phyloP scores from a whole-genome alignment of 2,329 filamentous ascomycete species.

The Penicillium janthinellum region DNA sequence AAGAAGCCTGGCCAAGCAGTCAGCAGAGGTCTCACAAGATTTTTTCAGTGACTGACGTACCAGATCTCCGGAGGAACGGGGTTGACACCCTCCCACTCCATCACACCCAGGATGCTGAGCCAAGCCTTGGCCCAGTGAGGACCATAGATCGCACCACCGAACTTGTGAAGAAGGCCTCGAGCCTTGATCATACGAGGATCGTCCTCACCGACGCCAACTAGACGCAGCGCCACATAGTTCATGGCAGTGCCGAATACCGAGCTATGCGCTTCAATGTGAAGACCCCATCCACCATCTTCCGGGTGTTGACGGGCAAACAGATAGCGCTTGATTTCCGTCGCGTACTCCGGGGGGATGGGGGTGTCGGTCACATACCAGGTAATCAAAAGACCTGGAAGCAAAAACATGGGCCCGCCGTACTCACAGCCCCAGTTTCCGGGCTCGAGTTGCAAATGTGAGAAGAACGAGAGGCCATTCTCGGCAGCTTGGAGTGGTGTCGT shows the following conservation, averaged over 20 bases:
- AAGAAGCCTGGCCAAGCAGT: slow-evolving; percentile 56
- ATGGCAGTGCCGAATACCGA: slow-evolving; percentile 86
- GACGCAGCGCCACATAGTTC: slow-evolving; percentile 80
- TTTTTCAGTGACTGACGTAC: slow-evolving; percentile 45
- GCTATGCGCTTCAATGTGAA: slow-evolving; percentile 92
- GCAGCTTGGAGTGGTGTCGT: slow-evolving; percentile 75
- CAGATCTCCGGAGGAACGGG: slow-evolving; percentile 92
- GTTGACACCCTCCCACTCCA: slow-evolving; percentile 90
- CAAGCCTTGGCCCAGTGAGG: slow-evolving; percentile 99
- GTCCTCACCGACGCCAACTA: slow-evolving; percentile 81
- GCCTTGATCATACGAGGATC: slow-evolving; percentile 85
- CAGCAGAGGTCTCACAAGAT: slow-evolving; percentile 5
- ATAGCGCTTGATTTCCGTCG: slow-evolving; percentile 90
- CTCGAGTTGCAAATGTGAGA: slow-evolving; percentile 82
- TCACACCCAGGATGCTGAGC: slow-evolving; percentile 80
- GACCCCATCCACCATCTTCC: slow-evolving; percentile 92
- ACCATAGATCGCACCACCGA: slow-evolving; percentile 79
- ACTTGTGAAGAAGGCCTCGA: slow-evolving; percentile 74
- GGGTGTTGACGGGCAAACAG: slow-evolving; percentile 81
- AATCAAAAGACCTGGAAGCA: slow-evolving; percentile 82
- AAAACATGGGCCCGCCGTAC: slow-evolving; percentile 96
- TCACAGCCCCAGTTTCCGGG: slow-evolving; percentile 96
- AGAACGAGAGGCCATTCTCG: slow-evolving; percentile 82
- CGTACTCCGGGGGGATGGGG: slow-evolving; percentile 75
- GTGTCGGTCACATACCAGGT: slow-evolving; percentile 89